phyloP scores from a whole-genome alignment of 805 yeast species.

The Ogataea nitratoaversa region DNA sequence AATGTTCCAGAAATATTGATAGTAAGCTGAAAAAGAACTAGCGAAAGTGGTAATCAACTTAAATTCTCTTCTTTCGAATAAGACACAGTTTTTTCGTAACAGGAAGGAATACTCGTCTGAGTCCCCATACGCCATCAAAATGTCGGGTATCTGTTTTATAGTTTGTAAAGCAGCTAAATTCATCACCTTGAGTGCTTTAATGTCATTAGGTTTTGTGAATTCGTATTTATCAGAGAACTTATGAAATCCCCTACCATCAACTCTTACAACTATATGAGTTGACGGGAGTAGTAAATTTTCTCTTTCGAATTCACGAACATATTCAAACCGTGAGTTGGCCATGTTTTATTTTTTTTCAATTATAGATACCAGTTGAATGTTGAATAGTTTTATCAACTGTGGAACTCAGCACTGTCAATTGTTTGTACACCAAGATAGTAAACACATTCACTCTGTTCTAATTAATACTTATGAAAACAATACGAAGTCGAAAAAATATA shows the following conservation, averaged over 20 bases:
- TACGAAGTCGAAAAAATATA: too few relatives aligned
- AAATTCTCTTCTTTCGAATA: conserved; percentile 80
- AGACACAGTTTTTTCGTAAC: conserved; percentile 52
- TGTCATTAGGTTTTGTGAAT: conserved; percentile 86
- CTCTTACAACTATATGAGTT: conserved; percentile 75
- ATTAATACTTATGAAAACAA: too few relatives aligned
- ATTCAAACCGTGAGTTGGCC: conserved; percentile 88
- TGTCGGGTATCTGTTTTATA: conserved; percentile 63
- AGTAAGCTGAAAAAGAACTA: conserved; percentile 74
- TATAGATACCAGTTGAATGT: too few relatives aligned
- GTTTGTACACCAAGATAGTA: too few relatives aligned
- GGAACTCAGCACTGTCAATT: not conserved
- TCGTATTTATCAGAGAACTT: conserved; percentile 68
- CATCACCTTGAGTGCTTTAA: conserved; percentile 71
- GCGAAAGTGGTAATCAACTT: conserved; percentile 81
- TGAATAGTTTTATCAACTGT: not conserved
- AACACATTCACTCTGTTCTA: too few relatives aligned
- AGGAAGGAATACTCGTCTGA: conserved; percentile 92
- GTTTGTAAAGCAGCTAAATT: conserved; percentile 71
- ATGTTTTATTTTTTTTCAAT: conserved; percentile 37
- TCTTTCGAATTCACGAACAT: conserved; percentile 76
- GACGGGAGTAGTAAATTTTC: conserved; percentile 72
- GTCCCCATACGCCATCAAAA: conserved; percentile 85
- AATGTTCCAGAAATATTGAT: conserved; percentile 62
- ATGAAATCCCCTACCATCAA: conserved; percentile 95